Conservation (phyloP, 441 rosid genomes). For the Bocquillonia castaneifolia region DNA sequence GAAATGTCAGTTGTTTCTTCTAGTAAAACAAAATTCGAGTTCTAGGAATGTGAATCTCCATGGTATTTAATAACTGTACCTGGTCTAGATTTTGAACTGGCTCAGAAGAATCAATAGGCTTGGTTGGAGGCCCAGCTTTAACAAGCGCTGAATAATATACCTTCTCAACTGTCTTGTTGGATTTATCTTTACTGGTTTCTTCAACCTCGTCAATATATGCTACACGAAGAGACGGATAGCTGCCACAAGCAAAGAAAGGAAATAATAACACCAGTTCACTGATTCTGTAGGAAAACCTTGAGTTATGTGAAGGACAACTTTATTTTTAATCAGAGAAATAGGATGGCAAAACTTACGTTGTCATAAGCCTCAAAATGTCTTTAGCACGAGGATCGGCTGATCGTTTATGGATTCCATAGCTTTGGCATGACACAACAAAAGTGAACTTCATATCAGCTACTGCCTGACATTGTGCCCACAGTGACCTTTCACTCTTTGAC, state of each 20-base stretch:
- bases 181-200: conserved; percentile 45
- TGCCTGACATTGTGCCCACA: conserved; percentile 77
- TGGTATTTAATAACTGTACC: no score
- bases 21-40: no score
- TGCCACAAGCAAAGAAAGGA: conserved; percentile 27
- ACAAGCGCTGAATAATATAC: conserved; percentile 77
- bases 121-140: conserved; percentile 64
- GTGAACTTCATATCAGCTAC: conserved; percentile 84
- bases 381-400: conserved; percentile 49
- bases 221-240: conserved; percentile 85
- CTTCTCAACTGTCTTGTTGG: conserved; percentile 48
- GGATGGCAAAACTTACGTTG: conserved; percentile 42
- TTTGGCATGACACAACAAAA: conserved; percentile 86
- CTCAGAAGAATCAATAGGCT: conserved; percentile 65
- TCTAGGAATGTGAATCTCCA: no score
- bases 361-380: conserved; percentile 77
- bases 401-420: conserved; percentile 77
- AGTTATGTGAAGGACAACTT: not conserved
- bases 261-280: conserved; percentile 42
- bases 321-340: not conserved
- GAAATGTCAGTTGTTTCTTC: not conserved
- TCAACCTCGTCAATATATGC: conserved; percentile 85
- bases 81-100: conserved; percentile 60
- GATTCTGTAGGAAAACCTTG: conserved; percentile 14
- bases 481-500: conserved; percentile 52